These are phyloP conservation scores for Filosporella fistucella DNA, from an alignment of 495 filamentous ascomycete genomes.

Conservation along the genomic window DNA sequence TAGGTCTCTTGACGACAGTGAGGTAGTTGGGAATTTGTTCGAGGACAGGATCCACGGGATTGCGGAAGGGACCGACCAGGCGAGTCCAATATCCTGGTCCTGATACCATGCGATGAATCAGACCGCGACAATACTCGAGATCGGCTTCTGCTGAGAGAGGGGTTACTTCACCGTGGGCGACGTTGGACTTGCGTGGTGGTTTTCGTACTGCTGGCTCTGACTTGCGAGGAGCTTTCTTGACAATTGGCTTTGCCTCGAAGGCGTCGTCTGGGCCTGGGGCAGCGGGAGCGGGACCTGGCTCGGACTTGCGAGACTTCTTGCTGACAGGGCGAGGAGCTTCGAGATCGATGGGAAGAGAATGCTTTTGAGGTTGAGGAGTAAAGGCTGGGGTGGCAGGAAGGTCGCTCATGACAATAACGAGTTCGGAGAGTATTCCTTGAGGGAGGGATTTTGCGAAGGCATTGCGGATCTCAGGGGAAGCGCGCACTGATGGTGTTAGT, in stretches of 20 bases:
- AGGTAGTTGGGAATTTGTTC: slow-evolving; percentile 92
- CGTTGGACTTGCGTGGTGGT: background rate
- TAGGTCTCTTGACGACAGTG: slow-evolving; percentile 90
- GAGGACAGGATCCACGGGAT: slow-evolving; percentile 86
- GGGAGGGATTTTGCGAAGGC: slow-evolving; percentile 49
- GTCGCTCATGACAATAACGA: slow-evolving; percentile 52
- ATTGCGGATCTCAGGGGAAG: slow-evolving; percentile 38
- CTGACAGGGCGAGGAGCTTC: background rate
- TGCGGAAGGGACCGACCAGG: slow-evolving; percentile 63
- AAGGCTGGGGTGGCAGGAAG: slow-evolving; percentile 16
- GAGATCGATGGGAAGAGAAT: slow-evolving; percentile 13
- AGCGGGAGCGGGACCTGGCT: slow-evolving; percentile 15
- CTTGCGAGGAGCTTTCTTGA: slow-evolving; percentile 33
- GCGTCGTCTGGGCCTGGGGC: slow-evolving; percentile 24
- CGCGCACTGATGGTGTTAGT: slow-evolving; percentile 16
- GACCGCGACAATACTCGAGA: slow-evolving; percentile 44
- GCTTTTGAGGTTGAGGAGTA: slow-evolving; percentile 24
- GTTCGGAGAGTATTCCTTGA: slow-evolving; percentile 48
- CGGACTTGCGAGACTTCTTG: slow-evolving; percentile 28
- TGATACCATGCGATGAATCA: slow-evolving; percentile 47
- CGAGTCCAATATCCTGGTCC: slow-evolving; percentile 57
- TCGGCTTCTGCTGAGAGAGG: slow-evolving; percentile 38
- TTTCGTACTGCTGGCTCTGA: slow-evolving; percentile 14
- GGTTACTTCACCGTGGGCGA: slow-evolving; percentile 7
- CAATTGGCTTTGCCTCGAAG: slow-evolving; percentile 19